Evolutionary conservation across 805 yeast genomes (phyloP).

Genomic region (Yarrowia keelungensis): DNA sequence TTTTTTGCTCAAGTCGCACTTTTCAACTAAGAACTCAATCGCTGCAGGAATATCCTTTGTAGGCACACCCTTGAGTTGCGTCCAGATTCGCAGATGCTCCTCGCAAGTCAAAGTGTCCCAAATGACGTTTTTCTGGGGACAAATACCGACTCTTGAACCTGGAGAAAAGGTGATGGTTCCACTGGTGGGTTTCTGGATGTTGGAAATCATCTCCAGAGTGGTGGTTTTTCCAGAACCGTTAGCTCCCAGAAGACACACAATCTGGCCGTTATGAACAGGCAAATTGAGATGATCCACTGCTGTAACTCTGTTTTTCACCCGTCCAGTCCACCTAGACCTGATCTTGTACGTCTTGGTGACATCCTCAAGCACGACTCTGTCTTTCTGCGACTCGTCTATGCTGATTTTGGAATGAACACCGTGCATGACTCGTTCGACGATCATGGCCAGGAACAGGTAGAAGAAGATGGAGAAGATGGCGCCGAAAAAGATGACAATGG

Average conservation of each 20-base stretch:
- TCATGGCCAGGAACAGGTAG: conserved; percentile 46
- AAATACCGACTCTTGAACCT: conserved; percentile 48
- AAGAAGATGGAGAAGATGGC: conserved; percentile 49
- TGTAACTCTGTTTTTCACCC: conserved; percentile 41
- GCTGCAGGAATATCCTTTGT: conserved; percentile 40
- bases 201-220: conserved; percentile 51
- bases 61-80: conserved; percentile 48
- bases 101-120: conserved; percentile 50
- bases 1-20: conserved; percentile 48
- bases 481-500: conserved; percentile 47
- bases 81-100: conserved; percentile 50
- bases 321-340: conserved; percentile 32
- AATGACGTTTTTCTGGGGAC: conserved; percentile 51
- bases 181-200: conserved; percentile 47
- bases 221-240: conserved; percentile 53
- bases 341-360: conserved; percentile 46
- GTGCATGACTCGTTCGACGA: conserved; percentile 44
- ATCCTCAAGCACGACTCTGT: conserved; percentile 44
- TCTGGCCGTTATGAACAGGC: conserved; percentile 48
- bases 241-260: conserved; percentile 50
- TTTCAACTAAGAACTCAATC: conserved; percentile 43
- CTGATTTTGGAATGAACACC: conserved; percentile 9
- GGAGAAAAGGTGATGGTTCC: conserved; percentile 45
- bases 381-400: conserved; percentile 40
- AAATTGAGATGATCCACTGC: conserved; percentile 48